These are phyloP conservation scores for Erythrobasidium hasegawianum DNA, from an alignment of 1,284 basidiomycete species.

Conservation along the genomic window DNA sequence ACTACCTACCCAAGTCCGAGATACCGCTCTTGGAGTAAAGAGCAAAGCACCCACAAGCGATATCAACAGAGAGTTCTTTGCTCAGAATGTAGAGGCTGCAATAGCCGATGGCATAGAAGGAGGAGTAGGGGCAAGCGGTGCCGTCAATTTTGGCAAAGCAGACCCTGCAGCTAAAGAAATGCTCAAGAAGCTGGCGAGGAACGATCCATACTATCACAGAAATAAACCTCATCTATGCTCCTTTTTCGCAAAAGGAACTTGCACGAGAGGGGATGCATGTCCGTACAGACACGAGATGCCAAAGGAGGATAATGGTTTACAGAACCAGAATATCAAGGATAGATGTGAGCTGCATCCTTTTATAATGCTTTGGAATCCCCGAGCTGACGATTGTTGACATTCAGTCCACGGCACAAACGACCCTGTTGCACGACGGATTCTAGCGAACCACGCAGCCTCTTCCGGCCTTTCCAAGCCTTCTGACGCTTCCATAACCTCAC, in stretches of 20 bases:
- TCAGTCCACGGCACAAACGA: conserved; percentile 76
- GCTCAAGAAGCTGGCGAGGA: conserved; percentile 86
- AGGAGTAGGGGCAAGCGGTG: conserved; percentile 37
- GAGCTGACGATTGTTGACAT: neutral
- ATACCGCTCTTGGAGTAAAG: conserved; percentile 85
- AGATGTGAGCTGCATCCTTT: conserved; percentile 54
- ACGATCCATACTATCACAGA: conserved; percentile 93
- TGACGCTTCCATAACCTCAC: conserved; percentile 76
- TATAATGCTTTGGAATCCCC: neutral
- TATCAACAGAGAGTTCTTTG: conserved; percentile 92
- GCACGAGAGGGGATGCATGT: conserved; percentile 83
- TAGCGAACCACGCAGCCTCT: conserved; percentile 65
- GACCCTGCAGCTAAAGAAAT: conserved; percentile 76
- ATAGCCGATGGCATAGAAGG: conserved; percentile 39
- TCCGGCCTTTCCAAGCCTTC: conserved; percentile 85
- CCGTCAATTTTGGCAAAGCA: conserved; percentile 46
- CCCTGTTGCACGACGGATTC: conserved; percentile 83
- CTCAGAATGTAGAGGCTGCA: conserved; percentile 62
- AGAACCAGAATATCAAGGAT: conserved; percentile 89
- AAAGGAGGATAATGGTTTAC: conserved; percentile 64
- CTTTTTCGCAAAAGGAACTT: conserved; percentile 93
- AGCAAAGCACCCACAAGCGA: conserved; percentile 84
- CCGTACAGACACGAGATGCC: conserved; percentile 94
- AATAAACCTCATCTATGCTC: conserved; percentile 92
- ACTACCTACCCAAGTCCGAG: conserved; percentile 92